Evolutionary conservation across 2,329 filamentous ascomycete species (phyloP).

Genomic region (Penicillium rolfsii): DNA sequence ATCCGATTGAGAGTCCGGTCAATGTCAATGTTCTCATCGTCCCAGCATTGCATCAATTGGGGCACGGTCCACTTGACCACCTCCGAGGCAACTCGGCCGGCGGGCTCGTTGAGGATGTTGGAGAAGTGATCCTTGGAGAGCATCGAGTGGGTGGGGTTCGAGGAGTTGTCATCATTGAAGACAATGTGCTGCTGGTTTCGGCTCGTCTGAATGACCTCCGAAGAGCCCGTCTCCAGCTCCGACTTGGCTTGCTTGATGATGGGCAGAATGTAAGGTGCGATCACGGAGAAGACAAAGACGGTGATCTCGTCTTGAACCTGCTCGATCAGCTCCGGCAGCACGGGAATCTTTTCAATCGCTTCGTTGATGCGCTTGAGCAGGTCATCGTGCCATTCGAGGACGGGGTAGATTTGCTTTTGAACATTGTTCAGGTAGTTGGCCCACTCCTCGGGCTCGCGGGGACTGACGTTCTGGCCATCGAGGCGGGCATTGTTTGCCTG

Average conservation of each 20-base stretch:
- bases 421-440: conserved; percentile 74
- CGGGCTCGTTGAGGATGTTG: conserved; percentile 85
- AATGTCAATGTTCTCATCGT: conserved; percentile 72
- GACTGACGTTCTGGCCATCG: conserved; percentile 72
- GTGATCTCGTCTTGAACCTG: conserved; percentile 86
- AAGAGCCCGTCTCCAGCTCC: conserved; percentile 82
- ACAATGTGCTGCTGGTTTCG: conserved; percentile 83
- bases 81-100: conserved; percentile 77
- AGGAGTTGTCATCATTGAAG: conserved; percentile 74
- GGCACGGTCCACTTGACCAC: conserved; percentile 85
- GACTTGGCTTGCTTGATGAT: conserved; percentile 84
- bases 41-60: conserved; percentile 85
- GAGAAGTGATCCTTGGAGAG: conserved; percentile 94
- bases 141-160: conserved; percentile 93
- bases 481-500: conserved; percentile 77
- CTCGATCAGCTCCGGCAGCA: conserved; percentile 82
- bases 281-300: conserved; percentile 86
- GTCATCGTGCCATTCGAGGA: conserved; percentile 88
- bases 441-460: conserved; percentile 81
- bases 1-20: conserved; percentile 74
- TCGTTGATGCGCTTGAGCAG: conserved; percentile 77
- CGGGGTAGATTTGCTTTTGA: conserved; percentile 80
- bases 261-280: conserved; percentile 85
- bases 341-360: conserved; percentile 81
- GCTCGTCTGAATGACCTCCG: conserved; percentile 84